These are phyloP conservation scores for Pseudognaphalium luteoalbum DNA, from an alignment of 129 eudicot species.

Conservation along the genomic window DNA sequence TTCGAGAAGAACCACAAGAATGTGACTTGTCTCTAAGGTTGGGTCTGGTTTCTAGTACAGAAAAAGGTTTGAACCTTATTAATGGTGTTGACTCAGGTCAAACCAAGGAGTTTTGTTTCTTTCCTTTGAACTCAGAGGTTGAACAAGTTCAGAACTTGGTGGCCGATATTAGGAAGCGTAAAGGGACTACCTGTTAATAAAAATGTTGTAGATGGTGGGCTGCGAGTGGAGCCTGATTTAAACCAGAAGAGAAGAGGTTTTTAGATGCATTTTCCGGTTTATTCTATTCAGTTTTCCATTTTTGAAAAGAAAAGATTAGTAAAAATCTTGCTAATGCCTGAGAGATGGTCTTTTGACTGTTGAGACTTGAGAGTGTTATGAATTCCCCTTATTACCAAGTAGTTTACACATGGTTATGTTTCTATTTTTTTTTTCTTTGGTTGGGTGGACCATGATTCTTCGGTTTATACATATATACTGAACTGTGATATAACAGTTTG, in stretches of 20 bases:
- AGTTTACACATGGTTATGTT: too few species aligned
- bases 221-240: constrained; percentile 38
- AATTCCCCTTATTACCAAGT: too few species aligned
- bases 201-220: constrained; percentile 31
- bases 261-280: constrained; percentile 25
- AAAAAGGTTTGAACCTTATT: constrained; percentile 28
- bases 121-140: constrained; percentile 47
- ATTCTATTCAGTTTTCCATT: background rate
- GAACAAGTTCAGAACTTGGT: constrained; percentile 41
- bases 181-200: constrained; percentile 28
- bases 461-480: background rate
- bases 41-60: constrained; percentile 52
- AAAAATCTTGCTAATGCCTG: background rate
- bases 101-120: constrained; percentile 60
- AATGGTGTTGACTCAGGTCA: constrained; percentile 37
- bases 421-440: background rate
- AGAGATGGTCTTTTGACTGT: too few species aligned
- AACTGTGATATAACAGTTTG: too few species aligned
- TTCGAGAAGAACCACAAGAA: constrained; percentile 20
- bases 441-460: background rate
- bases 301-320: background rate
- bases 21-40: constrained; percentile 80
- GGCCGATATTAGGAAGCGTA: constrained; percentile 54
- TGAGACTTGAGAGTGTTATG: too few species aligned
- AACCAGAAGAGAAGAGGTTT: constrained; percentile 48